A percentile compares a stretch with the other conserved stretches of the same genome.
phyloP scores from a whole-genome alignment of 305 asterid genomes.

The Andrographis paniculata region DNA sequence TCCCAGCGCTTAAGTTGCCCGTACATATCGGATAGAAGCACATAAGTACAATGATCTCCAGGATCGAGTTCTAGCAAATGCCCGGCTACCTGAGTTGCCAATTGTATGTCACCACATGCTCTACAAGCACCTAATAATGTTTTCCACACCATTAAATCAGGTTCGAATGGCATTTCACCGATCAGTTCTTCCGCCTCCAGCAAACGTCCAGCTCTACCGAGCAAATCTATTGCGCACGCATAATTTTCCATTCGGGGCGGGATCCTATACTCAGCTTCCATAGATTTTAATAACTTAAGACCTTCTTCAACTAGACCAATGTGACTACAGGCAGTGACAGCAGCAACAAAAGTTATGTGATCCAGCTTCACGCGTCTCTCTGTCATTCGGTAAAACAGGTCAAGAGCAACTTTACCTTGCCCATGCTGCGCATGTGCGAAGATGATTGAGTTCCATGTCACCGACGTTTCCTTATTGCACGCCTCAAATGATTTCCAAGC shows the following conservation, averaged over 20 bases:
- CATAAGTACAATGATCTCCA: constrained; percentile 54
- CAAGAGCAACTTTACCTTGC: constrained; percentile 37
- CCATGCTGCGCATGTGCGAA: constrained; percentile 42
- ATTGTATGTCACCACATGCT: constrained; percentile 46
- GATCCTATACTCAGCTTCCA: constrained; percentile 56
- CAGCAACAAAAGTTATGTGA: constrained; percentile 77
- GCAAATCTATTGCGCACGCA: constrained; percentile 62
- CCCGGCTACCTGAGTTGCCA: constrained; percentile 37
- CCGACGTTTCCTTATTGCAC: constrained; percentile 44
- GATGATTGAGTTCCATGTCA: constrained; percentile 81
- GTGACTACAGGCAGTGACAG: constrained; percentile 87
- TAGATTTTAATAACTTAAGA: constrained; percentile 36
- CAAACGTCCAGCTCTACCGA: constrained; percentile 51
- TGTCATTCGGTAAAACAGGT: constrained; percentile 50
- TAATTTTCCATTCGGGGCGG: constrained; percentile 77
- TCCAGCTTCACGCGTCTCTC: constrained; percentile 43
- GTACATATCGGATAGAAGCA: constrained; percentile 77
- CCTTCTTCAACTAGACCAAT: constrained; percentile 82
- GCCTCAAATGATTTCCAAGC: constrained; percentile 56
- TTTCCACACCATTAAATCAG: constrained; percentile 56
- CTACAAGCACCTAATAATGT: constrained; percentile 49
- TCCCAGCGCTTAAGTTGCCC: constrained; percentile 70
- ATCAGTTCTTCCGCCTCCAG: constrained; percentile 36
- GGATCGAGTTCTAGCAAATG: constrained; percentile 44
- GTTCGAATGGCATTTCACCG: constrained; percentile 50